phyloP scores from a whole-genome alignment of 2,329 filamentous ascomycete species.

The Nemania abortiva region DNA sequence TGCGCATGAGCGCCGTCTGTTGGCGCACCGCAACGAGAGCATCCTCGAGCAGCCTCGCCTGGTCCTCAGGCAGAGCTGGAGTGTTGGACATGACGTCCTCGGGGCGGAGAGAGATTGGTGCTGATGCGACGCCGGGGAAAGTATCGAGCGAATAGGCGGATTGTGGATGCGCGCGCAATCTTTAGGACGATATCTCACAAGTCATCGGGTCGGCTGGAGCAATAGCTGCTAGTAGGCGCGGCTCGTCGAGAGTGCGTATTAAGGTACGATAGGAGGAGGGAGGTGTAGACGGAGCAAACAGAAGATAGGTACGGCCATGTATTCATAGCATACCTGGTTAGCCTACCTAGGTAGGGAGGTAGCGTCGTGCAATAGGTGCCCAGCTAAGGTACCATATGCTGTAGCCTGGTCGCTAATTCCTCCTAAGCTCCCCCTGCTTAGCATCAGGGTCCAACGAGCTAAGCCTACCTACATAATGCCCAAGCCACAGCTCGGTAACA shows the following conservation, averaged over 20 bases:
- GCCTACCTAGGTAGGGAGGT: neutral
- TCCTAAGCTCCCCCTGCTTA: too few species aligned
- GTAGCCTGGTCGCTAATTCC: too few species aligned
- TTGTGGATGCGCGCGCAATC: constrained; percentile 33
- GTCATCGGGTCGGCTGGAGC: constrained; percentile 32
- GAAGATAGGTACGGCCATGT: neutral
- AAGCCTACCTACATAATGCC: too few species aligned
- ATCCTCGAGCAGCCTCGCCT: constrained; percentile 95
- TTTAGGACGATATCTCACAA: constrained; percentile 20
- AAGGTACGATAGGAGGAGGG: neutral
- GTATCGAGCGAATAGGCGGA: constrained; percentile 15
- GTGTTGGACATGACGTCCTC: constrained; percentile 57
- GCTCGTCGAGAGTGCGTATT: neutral
- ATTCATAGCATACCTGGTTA: neutral
- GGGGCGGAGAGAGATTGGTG: constrained; percentile 15
- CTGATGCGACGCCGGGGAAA: neutral
- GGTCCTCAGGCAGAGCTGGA: constrained; percentile 78
- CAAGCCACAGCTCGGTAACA: too few species aligned
- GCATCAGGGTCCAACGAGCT: too few species aligned
- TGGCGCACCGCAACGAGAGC: constrained; percentile 95
- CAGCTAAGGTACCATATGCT: too few species aligned
- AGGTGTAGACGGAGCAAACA: neutral
- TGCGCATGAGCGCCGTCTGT: constrained; percentile 96
- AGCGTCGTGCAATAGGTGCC: neutral
- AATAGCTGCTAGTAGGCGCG: neutral